Conservation (phyloP, 306 rosid species). For the Cucurbita moschata region DNA sequence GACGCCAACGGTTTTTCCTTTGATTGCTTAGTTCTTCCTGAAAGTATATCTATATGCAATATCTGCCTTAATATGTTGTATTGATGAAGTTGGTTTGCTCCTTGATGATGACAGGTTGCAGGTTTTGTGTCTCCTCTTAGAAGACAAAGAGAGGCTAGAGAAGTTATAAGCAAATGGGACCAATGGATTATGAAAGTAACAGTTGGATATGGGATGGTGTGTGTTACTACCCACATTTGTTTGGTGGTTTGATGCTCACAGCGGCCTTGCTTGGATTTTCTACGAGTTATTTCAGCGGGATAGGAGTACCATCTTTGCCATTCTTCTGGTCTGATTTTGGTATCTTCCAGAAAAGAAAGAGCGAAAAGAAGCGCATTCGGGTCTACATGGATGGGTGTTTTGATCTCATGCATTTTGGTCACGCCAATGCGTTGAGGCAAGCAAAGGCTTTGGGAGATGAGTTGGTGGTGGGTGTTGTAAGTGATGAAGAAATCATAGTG, state of each 20-base stretch:
- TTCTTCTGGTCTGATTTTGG: conserved; percentile 52
- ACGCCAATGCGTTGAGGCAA: conserved; percentile 96
- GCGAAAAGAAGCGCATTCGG: conserved; percentile 60
- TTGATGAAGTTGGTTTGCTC: neutral
- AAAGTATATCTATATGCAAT: neutral
- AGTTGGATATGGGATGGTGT: conserved; percentile 95
- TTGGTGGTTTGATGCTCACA: conserved; percentile 93
- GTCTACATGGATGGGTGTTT: conserved; percentile 99
- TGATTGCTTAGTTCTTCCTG: neutral
- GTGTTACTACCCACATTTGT: conserved; percentile 54
- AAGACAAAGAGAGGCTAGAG: conserved; percentile 9
- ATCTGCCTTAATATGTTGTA: neutral
- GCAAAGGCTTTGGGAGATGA: conserved; percentile 96
- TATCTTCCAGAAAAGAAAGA: conserved; percentile 56
- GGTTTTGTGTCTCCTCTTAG: conserved; percentile 63
- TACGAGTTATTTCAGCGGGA: conserved; percentile 69
- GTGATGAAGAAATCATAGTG: conserved; percentile 81
- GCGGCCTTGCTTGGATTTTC: conserved; percentile 93
- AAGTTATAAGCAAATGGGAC: conserved; percentile 1
- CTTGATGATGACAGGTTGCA: conserved; percentile 3
- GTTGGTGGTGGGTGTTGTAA: conserved; percentile 79
- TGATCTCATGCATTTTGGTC: conserved; percentile 99
- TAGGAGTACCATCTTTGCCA: conserved; percentile 56
- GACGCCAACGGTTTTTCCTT: neutral
- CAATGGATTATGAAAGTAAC: conserved; percentile 68